Conservation (phyloP, 2,329 filamentous ascomycete species). For the Fusarium multiceps region DNA sequence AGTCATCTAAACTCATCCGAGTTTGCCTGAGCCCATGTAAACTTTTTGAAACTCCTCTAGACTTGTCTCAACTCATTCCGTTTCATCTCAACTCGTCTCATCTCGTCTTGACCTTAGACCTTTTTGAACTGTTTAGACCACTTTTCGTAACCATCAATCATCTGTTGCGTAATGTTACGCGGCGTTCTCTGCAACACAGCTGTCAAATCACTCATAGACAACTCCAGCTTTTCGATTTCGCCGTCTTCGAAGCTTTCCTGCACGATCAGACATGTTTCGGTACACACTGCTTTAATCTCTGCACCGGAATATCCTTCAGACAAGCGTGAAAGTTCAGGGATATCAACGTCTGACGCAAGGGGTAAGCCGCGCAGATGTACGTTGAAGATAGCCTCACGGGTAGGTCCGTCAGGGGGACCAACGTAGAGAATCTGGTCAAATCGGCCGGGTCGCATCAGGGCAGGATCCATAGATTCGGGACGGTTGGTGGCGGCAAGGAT, state of each 20-base stretch:
- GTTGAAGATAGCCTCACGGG: constrained; percentile 79
- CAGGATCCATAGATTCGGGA: constrained; percentile 86
- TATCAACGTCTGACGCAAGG: constrained; percentile 71
- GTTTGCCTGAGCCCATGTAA: not conserved
- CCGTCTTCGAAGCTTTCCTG: constrained; percentile 52
- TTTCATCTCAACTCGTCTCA: not conserved
- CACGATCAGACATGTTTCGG: constrained; percentile 57
- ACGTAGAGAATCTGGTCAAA: constrained; percentile 90
- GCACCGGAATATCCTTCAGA: constrained; percentile 88
- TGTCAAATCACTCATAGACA: constrained; percentile 58
- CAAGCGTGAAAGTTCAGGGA: constrained; percentile 68
- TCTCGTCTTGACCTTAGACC: constrained; percentile 6
- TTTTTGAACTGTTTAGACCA: constrained; percentile 61
- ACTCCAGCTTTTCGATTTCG: constrained; percentile 47
- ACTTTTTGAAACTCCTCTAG: not conserved
- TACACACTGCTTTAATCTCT: constrained; percentile 73
- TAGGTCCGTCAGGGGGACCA: constrained; percentile 78
- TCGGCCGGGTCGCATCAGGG: constrained; percentile 84
- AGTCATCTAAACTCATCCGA: not conserved
- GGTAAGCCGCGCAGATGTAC: constrained; percentile 73
- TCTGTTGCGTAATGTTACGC: constrained; percentile 68
- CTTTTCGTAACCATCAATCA: constrained; percentile 68
- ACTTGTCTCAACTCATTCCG: not conserved
- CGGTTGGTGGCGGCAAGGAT: constrained; percentile 93
- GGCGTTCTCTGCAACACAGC: constrained; percentile 59